phyloP scores from a whole-genome alignment of 2,329 filamentous ascomycete species.

The Chaetomiaceae sp. region DNA sequence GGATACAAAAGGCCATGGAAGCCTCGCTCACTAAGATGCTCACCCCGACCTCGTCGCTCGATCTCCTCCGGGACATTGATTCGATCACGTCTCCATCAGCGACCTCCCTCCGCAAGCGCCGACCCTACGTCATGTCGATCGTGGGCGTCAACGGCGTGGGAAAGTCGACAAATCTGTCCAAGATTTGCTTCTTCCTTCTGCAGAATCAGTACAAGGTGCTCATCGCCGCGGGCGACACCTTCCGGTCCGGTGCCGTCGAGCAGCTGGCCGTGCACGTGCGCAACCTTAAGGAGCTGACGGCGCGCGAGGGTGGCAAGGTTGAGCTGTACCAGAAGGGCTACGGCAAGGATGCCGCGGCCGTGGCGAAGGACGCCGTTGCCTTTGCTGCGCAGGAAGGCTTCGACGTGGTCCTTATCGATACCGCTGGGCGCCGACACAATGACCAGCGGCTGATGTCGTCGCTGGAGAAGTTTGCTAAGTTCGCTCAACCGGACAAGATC shows the following conservation, averaged over 20 bases:
- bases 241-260: conserved; percentile 94
- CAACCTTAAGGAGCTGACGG: conserved; percentile 82
- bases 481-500: conserved; percentile 95
- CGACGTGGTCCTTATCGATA: conserved; percentile 95
- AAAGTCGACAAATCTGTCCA: conserved; percentile 95
- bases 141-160: conserved; percentile 98
- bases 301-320: conserved; percentile 75
- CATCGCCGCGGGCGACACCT: conserved; percentile 91
- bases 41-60: conserved; percentile 88
- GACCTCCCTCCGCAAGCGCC: conserved; percentile 55
- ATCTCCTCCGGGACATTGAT: conserved; percentile 89
- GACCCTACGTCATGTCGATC: conserved; percentile 96
- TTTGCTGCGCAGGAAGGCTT: conserved; percentile 69
- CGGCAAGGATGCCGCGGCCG: conserved; percentile 92
- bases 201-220: conserved; percentile 96
- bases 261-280: conserved; percentile 92
- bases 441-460: conserved; percentile 94
- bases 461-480: conserved; percentile 93
- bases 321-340: conserved; percentile 97
- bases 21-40: conserved; percentile 90
- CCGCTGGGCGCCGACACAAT: conserved; percentile 89
- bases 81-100: conserved; percentile 62
- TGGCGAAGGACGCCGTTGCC: conserved; percentile 87
- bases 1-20: conserved; percentile 82
- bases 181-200: conserved; percentile 95